Evolutionary conservation across 192 early-diverging fungal genomes (phyloP), one percentile per base, ranked within the genome.

Genomic region (Coemansia sp.): DNA sequence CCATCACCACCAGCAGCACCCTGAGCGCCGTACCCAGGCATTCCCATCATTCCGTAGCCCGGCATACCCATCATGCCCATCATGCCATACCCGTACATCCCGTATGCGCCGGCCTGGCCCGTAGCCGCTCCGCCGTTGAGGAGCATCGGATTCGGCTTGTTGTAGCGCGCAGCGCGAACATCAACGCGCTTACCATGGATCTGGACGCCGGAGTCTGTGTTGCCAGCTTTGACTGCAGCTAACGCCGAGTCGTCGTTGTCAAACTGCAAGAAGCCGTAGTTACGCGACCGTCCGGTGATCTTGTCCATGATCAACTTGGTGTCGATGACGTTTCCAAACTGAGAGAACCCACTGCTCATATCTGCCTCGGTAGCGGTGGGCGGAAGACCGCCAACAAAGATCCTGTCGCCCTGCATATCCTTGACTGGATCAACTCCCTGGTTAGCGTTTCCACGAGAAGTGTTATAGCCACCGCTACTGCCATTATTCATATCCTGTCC

Each of bases 211-310:
- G 61, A 39, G 30, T 42, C 64, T 22, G 71, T 34, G 65, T 73
- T 80, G 14, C 71, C 67, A 4, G 51, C 61, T 56, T 61, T 71
- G 57, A 80, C 63, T 1, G 73, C 72, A 21, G 51, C 46, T 22
- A 71, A 44, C 0, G 91, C 91, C 1, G 84, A 81, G 14, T 89
- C 77, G 39, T 84, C 86, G 22, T 81, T 83, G 40, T 92, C 94
- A 78, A 91, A 96, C 6, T 90, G 91, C 49, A 96, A 82, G 64
- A 96, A 96, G 18, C 93, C 94, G 76, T 91, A 96, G 15, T 92
- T 90, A 43, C 93, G 88, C 15, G 91, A 87, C 53, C 90, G 80
- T 8, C 92, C 92, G 3, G 92, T 93, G 51, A 86, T 84, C 18
- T 85, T 80, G 61, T 95, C 91, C 19, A 85, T 84, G 88, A 94